Conservation (phyloP, 257 asterid genomes). For the Solanum dulcamara region DNA sequence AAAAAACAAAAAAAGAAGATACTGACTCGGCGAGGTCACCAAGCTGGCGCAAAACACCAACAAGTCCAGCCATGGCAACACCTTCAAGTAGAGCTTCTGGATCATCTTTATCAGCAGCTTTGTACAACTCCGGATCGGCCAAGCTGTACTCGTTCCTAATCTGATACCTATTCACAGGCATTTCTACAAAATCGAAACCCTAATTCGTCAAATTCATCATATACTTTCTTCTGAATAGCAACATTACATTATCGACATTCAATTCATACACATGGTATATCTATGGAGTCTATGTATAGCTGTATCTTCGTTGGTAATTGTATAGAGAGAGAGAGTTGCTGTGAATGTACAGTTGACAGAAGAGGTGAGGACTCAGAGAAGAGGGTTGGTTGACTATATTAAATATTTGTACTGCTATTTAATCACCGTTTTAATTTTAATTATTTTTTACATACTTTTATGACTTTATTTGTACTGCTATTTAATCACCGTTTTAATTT, state of each 20-base stretch:
- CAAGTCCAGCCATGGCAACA: conserved; percentile 96
- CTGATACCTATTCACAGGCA: conserved; percentile 90
- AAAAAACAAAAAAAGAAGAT: neutral
- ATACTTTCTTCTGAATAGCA: neutral
- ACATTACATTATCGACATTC: neutral
- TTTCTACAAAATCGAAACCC: conserved; percentile 14
- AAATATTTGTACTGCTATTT: neutral
- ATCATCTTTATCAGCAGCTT: conserved; percentile 91
- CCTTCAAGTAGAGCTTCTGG: conserved; percentile 98
- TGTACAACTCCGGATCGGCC: conserved; percentile 89
- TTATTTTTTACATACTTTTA: neutral
- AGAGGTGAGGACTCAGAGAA: neutral
- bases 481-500: neutral
- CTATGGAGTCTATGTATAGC: neutral
- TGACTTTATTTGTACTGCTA: neutral
- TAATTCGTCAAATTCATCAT: conserved; percentile 11
- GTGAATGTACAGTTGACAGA: conserved; percentile 1
- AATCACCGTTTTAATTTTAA: neutral
- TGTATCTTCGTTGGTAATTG: neutral
- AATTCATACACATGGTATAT: neutral
- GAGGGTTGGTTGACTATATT: neutral
- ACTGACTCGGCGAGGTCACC: conserved; percentile 97
- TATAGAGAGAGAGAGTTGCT: neutral
- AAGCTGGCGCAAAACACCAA: conserved; percentile 96
- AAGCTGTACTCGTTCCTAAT: conserved; percentile 74